phyloP scores from a whole-genome alignment of 2,329 filamentous ascomycete genomes.

The Sporothrix mexicana region DNA sequence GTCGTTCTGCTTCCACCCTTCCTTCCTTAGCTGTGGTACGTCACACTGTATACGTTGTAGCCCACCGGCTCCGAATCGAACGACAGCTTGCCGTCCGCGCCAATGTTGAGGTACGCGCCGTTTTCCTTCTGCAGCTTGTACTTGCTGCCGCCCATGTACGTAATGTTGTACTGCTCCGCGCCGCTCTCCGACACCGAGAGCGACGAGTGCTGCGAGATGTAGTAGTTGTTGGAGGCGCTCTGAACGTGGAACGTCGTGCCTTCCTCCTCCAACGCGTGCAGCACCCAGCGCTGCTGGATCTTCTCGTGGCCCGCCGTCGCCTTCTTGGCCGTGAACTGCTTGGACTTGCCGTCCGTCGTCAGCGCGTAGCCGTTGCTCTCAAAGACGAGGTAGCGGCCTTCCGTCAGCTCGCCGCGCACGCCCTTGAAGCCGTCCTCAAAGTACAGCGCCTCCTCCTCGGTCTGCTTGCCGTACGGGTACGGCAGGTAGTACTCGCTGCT shows the following conservation, averaged over 20 bases:
- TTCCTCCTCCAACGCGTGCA: constrained; percentile 48
- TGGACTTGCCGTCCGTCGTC: constrained; percentile 42
- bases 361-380: constrained; percentile 54
- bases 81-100: constrained; percentile 35
- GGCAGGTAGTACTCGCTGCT: constrained; percentile 37
- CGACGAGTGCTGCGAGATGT: constrained; percentile 38
- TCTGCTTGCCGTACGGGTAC: constrained; percentile 54
- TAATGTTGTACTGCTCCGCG: constrained; percentile 40
- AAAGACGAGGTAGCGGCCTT: constrained; percentile 61
- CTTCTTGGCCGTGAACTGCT: constrained; percentile 38
- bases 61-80: constrained; percentile 35
- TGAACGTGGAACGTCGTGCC: constrained; percentile 42
- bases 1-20: background rate
- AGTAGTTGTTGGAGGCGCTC: constrained; percentile 40
- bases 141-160: constrained; percentile 39
- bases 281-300: constrained; percentile 56
- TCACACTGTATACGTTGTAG: constrained; percentile 40
- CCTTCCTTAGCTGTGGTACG: constrained; percentile 35
- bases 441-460: constrained; percentile 47
- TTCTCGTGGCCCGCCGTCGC: constrained; percentile 47
- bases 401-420: constrained; percentile 57
- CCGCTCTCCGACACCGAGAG: constrained; percentile 37
- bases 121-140: constrained; percentile 42
- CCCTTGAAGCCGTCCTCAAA: constrained; percentile 62
- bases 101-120: constrained; percentile 39